phyloP scores from a whole-genome alignment of 2,329 filamentous ascomycete genomes.

The Fusarium coffeatum region DNA sequence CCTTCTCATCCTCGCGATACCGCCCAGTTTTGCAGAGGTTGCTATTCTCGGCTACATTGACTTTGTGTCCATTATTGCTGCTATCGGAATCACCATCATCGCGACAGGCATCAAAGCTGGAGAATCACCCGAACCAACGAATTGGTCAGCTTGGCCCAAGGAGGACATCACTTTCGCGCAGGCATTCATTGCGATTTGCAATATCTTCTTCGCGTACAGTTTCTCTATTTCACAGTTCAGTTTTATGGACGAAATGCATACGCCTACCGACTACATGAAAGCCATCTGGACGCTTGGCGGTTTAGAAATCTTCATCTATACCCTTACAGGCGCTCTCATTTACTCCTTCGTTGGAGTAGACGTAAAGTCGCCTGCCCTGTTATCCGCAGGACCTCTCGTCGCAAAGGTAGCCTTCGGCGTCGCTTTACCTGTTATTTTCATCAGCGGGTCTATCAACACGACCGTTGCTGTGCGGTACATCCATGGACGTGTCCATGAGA shows the following conservation, averaged over 20 bases:
- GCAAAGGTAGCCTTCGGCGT: conserved; percentile 55
- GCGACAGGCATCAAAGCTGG: conserved; percentile 62
- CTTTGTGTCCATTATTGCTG: conserved; percentile 54
- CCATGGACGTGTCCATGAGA: conserved; percentile 48
- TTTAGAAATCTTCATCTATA: conserved; percentile 71
- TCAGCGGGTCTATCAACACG: conserved; percentile 73
- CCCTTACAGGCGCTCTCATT: conserved; percentile 70
- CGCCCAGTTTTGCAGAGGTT: conserved; percentile 54
- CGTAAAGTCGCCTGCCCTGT: conserved; percentile 72
- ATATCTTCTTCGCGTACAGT: conserved; percentile 76
- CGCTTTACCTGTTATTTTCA: conserved; percentile 74
- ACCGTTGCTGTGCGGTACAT: conserved; percentile 54
- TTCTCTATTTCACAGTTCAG: conserved; percentile 58
- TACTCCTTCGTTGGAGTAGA: conserved; percentile 72
- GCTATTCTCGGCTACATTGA: conserved; percentile 45
- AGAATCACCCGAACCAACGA: conserved; percentile 24
- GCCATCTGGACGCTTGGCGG: conserved; percentile 69
- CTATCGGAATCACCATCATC: conserved; percentile 72
- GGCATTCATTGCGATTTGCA: conserved; percentile 68
- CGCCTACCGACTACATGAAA: conserved; percentile 55
- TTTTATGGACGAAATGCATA: conserved; percentile 61
- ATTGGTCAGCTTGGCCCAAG: conserved; percentile 55
- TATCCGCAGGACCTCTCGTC: conserved; percentile 66
- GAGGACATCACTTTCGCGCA: conserved; percentile 58
- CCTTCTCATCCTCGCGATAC: conserved; percentile 54